Conservation (phyloP, 2,329 filamentous ascomycete species). For the Paramyrothecium sp. region DNA sequence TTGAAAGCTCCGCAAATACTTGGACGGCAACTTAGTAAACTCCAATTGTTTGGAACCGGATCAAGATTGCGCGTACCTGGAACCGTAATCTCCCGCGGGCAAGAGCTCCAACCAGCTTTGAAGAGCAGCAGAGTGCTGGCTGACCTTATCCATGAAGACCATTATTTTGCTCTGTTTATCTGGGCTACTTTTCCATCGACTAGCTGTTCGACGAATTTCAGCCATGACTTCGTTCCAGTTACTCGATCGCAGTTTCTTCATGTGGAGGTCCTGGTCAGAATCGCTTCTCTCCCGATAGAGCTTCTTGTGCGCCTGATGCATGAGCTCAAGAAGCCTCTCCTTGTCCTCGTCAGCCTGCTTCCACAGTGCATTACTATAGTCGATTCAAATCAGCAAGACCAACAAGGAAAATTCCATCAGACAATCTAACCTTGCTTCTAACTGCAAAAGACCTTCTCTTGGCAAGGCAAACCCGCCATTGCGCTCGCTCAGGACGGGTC, state of each 20-base stretch:
- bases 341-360: slow-evolving; percentile 8
- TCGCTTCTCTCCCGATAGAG: slow-evolving; percentile 3
- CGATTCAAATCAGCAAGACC: background rate
- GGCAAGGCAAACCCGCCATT: background rate
- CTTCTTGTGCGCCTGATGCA: slow-evolving; percentile 8
- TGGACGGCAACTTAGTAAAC: background rate
- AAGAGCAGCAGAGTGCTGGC: slow-evolving; percentile 2
- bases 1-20: slow-evolving; percentile 4
- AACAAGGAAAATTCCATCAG: background rate
- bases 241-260: background rate
- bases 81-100: slow-evolving; percentile 5
- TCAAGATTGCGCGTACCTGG: background rate
- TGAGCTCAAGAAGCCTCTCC: slow-evolving; percentile 7
- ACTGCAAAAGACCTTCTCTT: background rate
- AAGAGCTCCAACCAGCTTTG: slow-evolving; percentile 6
- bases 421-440: background rate
- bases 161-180: background rate
- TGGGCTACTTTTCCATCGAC: background rate
- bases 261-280: background rate
- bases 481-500: background rate
- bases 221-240: slow-evolving; percentile 3
- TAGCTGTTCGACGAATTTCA: slow-evolving; percentile 2
- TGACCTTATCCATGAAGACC: slow-evolving; percentile 5
- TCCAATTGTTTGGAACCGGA: background rate
- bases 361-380: slow-evolving; percentile 6